phyloP scores from a whole-genome alignment of 352 stramenopile species.

The Phytopythium mirpurense region DNA sequence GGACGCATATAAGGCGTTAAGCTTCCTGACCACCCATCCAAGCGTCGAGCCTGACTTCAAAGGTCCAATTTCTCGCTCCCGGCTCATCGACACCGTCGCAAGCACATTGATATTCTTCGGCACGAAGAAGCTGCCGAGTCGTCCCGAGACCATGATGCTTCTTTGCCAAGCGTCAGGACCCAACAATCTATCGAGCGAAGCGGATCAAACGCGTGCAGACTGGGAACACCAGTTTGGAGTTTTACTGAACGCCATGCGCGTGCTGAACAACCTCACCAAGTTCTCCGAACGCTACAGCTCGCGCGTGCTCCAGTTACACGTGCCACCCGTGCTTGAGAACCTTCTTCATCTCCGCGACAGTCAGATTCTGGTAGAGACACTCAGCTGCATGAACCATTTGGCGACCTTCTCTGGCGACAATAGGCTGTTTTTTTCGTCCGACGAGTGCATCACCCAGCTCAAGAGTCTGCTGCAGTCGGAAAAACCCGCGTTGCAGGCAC shows the following conservation, averaged over 20 bases:
- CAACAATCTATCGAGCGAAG: constrained; percentile 3
- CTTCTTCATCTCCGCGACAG: constrained; percentile 40
- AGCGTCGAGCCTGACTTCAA: constrained; percentile 23
- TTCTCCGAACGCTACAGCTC: constrained; percentile 31
- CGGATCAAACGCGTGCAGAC: constrained; percentile 5
- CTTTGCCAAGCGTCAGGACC: constrained; percentile 16
- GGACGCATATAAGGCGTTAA: constrained; percentile 38
- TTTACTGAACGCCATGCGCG: constrained; percentile 33
- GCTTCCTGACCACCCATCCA: constrained; percentile 29
- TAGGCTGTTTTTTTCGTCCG: constrained; percentile 25
- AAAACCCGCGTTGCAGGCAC: constrained; percentile 24
- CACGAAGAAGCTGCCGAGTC: constrained; percentile 16
- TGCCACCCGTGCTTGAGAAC: constrained; percentile 37
- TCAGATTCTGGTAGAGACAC: constrained; percentile 21
- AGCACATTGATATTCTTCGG: constrained; percentile 33
- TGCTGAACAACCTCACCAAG: constrained; percentile 37
- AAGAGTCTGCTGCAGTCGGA: constrained; percentile 32
- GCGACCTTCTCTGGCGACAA: constrained; percentile 14
- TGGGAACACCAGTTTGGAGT: constrained; percentile 19
- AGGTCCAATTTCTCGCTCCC: constrained; percentile 24
- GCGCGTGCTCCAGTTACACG: constrained; percentile 27
- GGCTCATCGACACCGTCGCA: constrained; percentile 41
- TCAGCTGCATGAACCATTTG: constrained; percentile 29
- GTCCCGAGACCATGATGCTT: constrained; percentile 20
- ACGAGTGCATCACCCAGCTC: constrained; percentile 19